Base-by-base conservation (phyloP, 2,329 filamentous ascomycete genomes). In the Diaporthe capsici region DNA sequence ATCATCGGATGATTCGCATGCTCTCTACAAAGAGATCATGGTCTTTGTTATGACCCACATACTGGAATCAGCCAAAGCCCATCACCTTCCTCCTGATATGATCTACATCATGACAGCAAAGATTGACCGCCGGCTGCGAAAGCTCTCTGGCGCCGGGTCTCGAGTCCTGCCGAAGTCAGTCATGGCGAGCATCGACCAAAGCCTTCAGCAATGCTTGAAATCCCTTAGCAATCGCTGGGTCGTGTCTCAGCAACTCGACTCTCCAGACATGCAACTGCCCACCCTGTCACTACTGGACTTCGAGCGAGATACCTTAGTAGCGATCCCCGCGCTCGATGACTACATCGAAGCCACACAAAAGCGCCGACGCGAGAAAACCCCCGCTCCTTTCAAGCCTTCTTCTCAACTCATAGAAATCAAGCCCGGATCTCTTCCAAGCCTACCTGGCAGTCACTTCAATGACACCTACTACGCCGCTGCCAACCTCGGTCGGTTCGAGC, bases 1-100 rank as follows among this genome's bases (percentile, higher is more conserved):
- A 10, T 55, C 73, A 15, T 9, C 39, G 17, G 15, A 61, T 10
- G 34, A 31, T 15, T 31, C 42, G 0, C 31, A 77, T 3, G 12
- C 15, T 5, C 72, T 81, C 0, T 92, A 91, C 81, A 92, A 92
- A 75, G 75, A 79, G 0, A 88, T 88, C 77, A 89, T 91, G 86
- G 61, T 86, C 0, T 87, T 84, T 28, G 82, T 89, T 77, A 83
- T 89, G 80, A 74, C 82, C 0, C 71, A 76, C 0, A 75, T 89
- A 8, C 78, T 89, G n/a, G 51, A 81, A 0, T 25, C 68, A 1
- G 80, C 81, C 0, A 76, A 80, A 1, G 51, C 78, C 0, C 20
- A 73, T 1, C 34, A 75, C 0, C 4, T 81, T 2, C 28, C 78
- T 0, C 80, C 79, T 6, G 82, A 85, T 17, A 28, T 83, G 10